phyloP scores from a whole-genome alignment of 169 alveolate species.

The Cyclospora cayetanensis region DNA sequence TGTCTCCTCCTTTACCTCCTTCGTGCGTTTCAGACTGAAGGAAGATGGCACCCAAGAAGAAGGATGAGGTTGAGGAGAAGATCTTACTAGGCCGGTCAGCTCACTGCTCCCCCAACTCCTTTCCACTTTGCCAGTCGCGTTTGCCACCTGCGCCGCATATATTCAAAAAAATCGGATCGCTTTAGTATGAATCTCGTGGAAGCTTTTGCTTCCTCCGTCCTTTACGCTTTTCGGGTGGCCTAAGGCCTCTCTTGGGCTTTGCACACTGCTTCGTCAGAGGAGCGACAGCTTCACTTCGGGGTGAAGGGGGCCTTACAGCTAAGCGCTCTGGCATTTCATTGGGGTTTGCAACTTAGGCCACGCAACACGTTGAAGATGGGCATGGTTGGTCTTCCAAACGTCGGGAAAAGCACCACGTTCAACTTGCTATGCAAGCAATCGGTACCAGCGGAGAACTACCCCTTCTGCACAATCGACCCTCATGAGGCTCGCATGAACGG shows the following conservation, averaged over 20 bases:
- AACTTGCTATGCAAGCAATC: conserved; percentile 94
- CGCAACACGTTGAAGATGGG: conserved; percentile 96
- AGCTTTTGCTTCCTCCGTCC: neutral
- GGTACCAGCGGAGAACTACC: conserved; percentile 98
- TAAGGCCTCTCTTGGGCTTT: neutral
- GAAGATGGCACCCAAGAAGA: conserved; percentile 86
- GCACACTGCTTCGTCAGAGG: neutral
- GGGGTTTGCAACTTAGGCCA: too few relatives aligned
- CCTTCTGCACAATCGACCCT: conserved; percentile 98
- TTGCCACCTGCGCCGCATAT: too few relatives aligned
- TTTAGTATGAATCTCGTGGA: too few relatives aligned
- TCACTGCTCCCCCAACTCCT: neutral
- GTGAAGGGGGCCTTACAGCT: neutral
- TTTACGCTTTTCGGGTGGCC: neutral
- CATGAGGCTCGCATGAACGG: conserved; percentile 96
- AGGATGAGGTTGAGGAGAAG: conserved; percentile 81
- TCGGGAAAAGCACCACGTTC: conserved; percentile 92
- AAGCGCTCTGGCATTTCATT: neutral
- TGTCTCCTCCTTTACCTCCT: too few relatives aligned
- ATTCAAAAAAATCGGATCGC: neutral
- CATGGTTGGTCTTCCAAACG: conserved; percentile 98
- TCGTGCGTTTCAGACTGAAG: too few relatives aligned
- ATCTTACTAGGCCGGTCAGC: conserved; percentile 75
- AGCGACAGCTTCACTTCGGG: neutral
- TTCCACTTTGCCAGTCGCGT: too few relatives aligned